Conservation (phyloP, 1,284 basidiomycete genomes). For the Sporisorium graminicola region DNA sequence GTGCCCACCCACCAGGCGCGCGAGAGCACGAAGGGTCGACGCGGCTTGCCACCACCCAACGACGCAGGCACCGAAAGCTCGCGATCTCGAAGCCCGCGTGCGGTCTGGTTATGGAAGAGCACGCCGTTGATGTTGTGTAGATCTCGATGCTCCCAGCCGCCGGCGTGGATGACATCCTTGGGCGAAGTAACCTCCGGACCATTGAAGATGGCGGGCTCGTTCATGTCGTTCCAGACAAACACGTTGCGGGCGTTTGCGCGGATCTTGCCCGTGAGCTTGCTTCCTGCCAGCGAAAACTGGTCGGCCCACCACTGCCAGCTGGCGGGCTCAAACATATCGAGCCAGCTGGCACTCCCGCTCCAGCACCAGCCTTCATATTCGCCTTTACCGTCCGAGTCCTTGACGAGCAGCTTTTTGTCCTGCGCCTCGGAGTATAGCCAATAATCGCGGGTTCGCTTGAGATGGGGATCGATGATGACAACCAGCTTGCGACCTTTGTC, state of each 20-base stretch:
- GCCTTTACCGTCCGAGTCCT: slow-evolving; percentile 78
- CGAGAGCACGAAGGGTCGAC: slow-evolving; percentile 88
- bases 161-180: slow-evolving; percentile 89
- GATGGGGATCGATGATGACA: slow-evolving; percentile 94
- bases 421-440: slow-evolving; percentile 88
- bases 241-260: slow-evolving; percentile 73
- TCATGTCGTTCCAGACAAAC: slow-evolving; percentile 99
- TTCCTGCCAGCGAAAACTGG: slow-evolving; percentile 53
- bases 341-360: slow-evolving; percentile 94
- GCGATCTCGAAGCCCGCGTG: slow-evolving; percentile 83
- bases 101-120: slow-evolving; percentile 80
- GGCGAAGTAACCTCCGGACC: slow-evolving; percentile 98
- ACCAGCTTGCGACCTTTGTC: slow-evolving; percentile 94
- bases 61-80: slow-evolving; percentile 76
- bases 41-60: slow-evolving; percentile 71
- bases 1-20: slow-evolving; percentile 95
- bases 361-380: slow-evolving; percentile 99
- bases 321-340: slow-evolving; percentile 93
- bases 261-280: slow-evolving; percentile 49
- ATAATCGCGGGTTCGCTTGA: slow-evolving; percentile 85
- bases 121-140: slow-evolving; percentile 85
- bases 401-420: slow-evolving; percentile 84
- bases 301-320: slow-evolving; percentile 88
- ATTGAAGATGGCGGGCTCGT: slow-evolving; percentile 98
- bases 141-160: slow-evolving; percentile 97